Base-by-base conservation (phyloP, 371 early-diverging fungal genomes). In the Mucor piriformis region DNA sequence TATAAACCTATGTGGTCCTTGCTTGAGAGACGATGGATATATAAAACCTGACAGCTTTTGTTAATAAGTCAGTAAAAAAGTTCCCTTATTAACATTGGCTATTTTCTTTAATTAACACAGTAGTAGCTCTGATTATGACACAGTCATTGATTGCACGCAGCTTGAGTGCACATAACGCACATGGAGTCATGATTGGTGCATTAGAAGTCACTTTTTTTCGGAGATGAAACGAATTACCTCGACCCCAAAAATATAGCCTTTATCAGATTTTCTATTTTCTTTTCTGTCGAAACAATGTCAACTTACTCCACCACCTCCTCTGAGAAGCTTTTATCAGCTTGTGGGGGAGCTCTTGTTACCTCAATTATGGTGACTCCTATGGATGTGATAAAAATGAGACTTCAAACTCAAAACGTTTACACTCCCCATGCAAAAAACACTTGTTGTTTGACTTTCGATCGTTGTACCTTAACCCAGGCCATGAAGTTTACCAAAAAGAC, bases 351-450 rank as follows among this genome's bases (percentile, higher is more conserved):
- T 6, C 58, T 89, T 3, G 50, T 90, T 29, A 92, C 92, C 12
- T 90, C 92, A 0, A 66, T 61, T 2, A 56, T 48, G 42, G 92
- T 92, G 29, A 96, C 96, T 5, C 96, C 96, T 8, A 87, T 96
- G 67, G 96, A 96, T 69, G 95, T 96, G 13, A 88, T 96, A 37
- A 96, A 96, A 69, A 93, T 92, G 37, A 80, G 96, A 37, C 82
- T 95, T 75, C 96, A 96, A 66, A 85, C 92, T 3, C 91, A 88
- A 50, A 59, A 64, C 48, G 34, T 37, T 3, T 46, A 21, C 63
- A 44, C 25, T 37, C 51, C 52, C 21, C 15, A 44, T 18, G 8
- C 47, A 10, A 59, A 59, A 34, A n/a, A 42, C 5, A 33, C 18
- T 24, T 64, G 64, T 23, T 64, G 64, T 23, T 54, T 49, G 18